These are phyloP conservation scores for Thymus quinquecostatus DNA, from an alignment of 257 asterid genomes.

Conservation along the genomic window DNA sequence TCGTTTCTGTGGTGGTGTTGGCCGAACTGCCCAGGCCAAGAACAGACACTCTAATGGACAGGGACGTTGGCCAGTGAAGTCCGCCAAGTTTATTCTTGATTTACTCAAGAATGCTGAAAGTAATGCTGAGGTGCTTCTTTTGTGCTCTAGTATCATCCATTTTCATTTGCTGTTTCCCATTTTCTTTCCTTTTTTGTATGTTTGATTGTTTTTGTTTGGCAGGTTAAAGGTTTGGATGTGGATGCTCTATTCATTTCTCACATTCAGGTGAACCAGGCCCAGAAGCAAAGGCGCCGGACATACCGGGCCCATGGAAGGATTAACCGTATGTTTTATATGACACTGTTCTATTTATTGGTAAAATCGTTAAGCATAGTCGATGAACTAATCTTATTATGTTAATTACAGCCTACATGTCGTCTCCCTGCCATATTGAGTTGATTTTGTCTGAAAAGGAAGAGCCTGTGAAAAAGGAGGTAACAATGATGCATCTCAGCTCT, in stretches of 20 bases:
- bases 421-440: constrained; percentile 78
- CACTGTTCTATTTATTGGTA: not conserved
- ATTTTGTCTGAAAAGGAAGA: constrained; percentile 69
- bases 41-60: constrained; percentile 87
- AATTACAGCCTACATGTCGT: constrained; percentile 67
- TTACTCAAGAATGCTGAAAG: constrained; percentile 84
- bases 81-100: constrained; percentile 73
- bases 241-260: constrained; percentile 74
- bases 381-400: constrained; percentile 11
- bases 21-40: constrained; percentile 95
- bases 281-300: constrained; percentile 75
- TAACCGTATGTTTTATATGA: constrained; percentile 48
- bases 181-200: not conserved
- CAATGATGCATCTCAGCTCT: not conserved
- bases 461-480: constrained; percentile 71
- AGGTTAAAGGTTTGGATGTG: constrained; percentile 82
- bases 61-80: constrained; percentile 93
- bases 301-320: constrained; percentile 84
- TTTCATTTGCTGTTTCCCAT: not conserved
- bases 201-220: not conserved
- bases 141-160: not conserved
- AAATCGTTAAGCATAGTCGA: not conserved
- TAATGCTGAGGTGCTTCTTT: constrained; percentile 73
- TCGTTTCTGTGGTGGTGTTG: constrained; percentile 82
- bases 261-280: constrained; percentile 77